These are phyloP conservation scores for Pichia phayaonensis DNA, from an alignment of 805 yeast species.

Conservation along the genomic window DNA sequence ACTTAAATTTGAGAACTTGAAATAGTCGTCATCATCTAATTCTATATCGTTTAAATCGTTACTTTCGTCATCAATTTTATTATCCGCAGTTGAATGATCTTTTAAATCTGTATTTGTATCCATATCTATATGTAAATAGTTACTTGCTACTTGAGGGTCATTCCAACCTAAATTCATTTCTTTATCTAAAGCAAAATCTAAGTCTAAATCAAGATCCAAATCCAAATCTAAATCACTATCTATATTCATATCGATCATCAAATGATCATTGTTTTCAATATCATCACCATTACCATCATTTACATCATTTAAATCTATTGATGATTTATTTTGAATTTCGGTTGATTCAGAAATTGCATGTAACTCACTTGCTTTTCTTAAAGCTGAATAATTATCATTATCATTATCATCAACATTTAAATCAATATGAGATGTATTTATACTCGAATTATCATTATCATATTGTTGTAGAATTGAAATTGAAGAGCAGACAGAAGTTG, in stretches of 20 bases:
- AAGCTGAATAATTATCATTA: neutral
- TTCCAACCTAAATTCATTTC: neutral
- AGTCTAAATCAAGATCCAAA: neutral
- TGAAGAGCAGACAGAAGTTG: conserved; percentile 4
- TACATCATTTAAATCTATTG: neutral
- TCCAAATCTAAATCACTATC: neutral
- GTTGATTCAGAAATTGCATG: conserved; percentile 2
- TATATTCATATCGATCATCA: neutral
- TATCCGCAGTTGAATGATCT: neutral
- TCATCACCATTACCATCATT: neutral
- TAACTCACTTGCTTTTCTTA: neutral
- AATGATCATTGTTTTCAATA: neutral
- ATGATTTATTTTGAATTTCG: neutral
- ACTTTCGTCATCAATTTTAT: neutral
- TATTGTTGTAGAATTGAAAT: conserved; percentile 4
- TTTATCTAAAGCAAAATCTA: neutral
- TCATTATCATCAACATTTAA: neutral
- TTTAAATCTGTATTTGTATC: neutral
- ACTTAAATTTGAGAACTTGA: neutral
- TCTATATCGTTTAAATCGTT: conserved; percentile 1
- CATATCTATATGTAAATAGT: neutral
- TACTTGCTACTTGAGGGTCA: neutral
- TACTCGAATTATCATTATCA: neutral
- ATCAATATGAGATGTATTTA: conserved; percentile 1
- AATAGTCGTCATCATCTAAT: neutral